phyloP scores from a whole-genome alignment of 192 early-diverging fungal species.

The Linnemannia exigua region DNA sequence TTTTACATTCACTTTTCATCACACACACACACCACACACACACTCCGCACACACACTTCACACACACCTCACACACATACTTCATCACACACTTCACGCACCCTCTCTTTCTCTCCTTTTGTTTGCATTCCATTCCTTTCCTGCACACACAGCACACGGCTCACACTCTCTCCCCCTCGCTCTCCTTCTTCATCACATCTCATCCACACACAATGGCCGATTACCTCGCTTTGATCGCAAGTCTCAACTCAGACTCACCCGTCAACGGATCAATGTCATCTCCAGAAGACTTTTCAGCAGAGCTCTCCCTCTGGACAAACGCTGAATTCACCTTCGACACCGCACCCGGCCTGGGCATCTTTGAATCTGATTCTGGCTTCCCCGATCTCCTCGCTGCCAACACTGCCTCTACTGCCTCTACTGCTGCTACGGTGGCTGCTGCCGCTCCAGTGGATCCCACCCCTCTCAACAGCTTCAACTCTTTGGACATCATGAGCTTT shows the following conservation, averaged over 20 bases:
- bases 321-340: conserved; percentile 79
- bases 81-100: too few species aligned
- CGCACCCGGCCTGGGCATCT: conserved; percentile 63
- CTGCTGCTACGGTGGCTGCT: background rate
- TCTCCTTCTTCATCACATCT: background rate
- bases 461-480: background rate
- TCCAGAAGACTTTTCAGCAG: conserved; percentile 73
- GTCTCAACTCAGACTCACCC: conserved; percentile 67
- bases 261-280: conserved; percentile 61
- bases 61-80: too few species aligned
- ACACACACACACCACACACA: too few species aligned
- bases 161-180: conserved; percentile 18
- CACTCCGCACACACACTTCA: too few species aligned
- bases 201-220: conserved; percentile 31
- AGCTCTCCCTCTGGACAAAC: conserved; percentile 76
- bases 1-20: too few species aligned
- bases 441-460: background rate
- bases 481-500: conserved; percentile 4
- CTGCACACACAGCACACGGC: background rate
- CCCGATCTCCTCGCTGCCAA: conserved; percentile 14
- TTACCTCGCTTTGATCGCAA: conserved; percentile 34
- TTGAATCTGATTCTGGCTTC: conserved; percentile 57
- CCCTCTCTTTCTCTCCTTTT: background rate
- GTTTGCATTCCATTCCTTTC: background rate
- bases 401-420: conserved; percentile 1